Base-by-base conservation (phyloP, 352 stramenopile genomes). In the Pythium utonaiense region DNA sequence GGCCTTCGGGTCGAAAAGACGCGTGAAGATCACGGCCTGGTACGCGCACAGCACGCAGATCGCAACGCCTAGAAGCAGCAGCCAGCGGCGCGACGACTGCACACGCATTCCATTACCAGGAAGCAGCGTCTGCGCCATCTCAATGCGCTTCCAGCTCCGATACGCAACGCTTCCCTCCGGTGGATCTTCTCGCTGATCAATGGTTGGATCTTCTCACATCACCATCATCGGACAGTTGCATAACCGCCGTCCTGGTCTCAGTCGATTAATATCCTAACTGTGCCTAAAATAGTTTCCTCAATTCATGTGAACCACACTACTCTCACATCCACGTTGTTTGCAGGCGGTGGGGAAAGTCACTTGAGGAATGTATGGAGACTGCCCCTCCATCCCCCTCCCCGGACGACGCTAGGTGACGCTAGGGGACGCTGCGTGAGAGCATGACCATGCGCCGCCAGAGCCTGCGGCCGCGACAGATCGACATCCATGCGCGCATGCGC, bases 401-500 rank as follows among this genome's bases (percentile, higher is more conserved):
- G 22, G n/a, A 27, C 40, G 40, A 47, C 40, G 40, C 17, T 44
- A 44, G 36, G 36, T 24, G 36, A 9, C 28, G 28, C 28, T n/a
- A n/a, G n/a, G n/a, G n/a, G n/a, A n/a, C 28, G 28, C 28, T 33
- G 28, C 28, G 28, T 33, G 19, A 36, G 17, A 14, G 24, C 14
- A 47, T 47, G 44, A 64, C 3, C 19, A 93, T 93, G 81, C 79
- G 84, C 27, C 84, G 88, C 51, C 84, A 89, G 71, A 96, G 83
- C 67, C 73, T 95, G 49, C 78, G 85, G 22, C 86, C 88, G 56
- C 83, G 88, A 52, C 85, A 93, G 71, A 89, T 96, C 70, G 88
- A 96, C 61, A 67, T 96, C 41, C 84, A 96, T 66, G 83, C 85
- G 70, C 80, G 75, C 53, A 93, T 96, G 73, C 76, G 75, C 48